Base-by-base conservation (phyloP, 768 basidiomycete species). In the Amanita fuliginea region DNA sequence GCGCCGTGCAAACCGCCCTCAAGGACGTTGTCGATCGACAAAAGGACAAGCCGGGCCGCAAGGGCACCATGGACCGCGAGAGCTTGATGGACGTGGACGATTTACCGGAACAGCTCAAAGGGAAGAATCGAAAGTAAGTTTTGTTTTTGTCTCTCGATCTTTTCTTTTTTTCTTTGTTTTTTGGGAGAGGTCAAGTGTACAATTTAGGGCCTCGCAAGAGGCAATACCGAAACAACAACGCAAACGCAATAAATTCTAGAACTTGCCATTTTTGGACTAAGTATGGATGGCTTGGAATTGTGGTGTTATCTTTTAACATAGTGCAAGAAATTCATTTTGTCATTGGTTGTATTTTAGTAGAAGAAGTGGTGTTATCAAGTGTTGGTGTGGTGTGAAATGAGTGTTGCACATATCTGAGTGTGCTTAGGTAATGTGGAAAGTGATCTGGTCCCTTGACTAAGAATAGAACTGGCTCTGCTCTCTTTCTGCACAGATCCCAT, bases 1-100 rank as follows among this genome's bases (percentile, higher is more conserved):
- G 61, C 52, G 55, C 55, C 18, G 66, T 83, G 16, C 74, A 78
- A 52, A 60, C 62, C 9, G 76, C 62, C 13, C 62, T 89, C 37
- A 79, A 77, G 53, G 83, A 85, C 10, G 75, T 80, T 1, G 64
- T 69, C 26, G 83, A 83, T 4, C 80, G 78, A 59, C 72, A 77
- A 55, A 83, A 81, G 62, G 82, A 82, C 14, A 71, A 70, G 54
- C 67, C 68, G 51, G 66, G 68, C 14, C 49, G 49, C 46, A 56
- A 56, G 7, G 57, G 55, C 28, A 39, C 40, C 33, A 40, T 59
- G 57, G 56, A 55, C 30, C 54, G 56, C 32, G 54, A 55, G 35
- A 56, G 58, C 19, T 63, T 60, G 33, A 86, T 86, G 83, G 83
- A 85, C 56, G 70, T 85, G 1, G 83, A 85, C 52, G 83, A 85